These are phyloP conservation scores for Gaertneriomyces sp. DNA, from an alignment of 192 early-diverging fungal species.

Conservation along the genomic window DNA sequence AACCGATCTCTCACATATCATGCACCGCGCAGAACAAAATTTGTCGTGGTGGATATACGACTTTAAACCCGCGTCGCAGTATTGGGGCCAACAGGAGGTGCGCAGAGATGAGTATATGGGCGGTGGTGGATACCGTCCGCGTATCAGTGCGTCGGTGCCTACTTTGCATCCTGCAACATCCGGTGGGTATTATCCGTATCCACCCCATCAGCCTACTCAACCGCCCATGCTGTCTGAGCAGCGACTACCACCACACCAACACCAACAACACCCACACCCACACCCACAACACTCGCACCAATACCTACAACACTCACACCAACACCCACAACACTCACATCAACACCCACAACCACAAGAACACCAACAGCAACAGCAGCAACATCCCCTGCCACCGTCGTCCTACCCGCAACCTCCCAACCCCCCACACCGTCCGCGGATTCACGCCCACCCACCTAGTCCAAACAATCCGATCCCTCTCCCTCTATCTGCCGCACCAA, in stretches of 20 bases:
- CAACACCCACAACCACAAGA: neutral
- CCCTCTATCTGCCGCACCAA: too few species aligned
- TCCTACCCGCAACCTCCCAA: neutral
- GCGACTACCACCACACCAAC: neutral
- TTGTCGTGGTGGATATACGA: too few species aligned
- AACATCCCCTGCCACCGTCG: neutral
- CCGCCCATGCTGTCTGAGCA: neutral
- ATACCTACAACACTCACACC: neutral
- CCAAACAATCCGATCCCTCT: too few species aligned
- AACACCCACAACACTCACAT: neutral
- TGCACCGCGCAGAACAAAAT: too few species aligned
- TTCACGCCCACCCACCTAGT: too few species aligned
- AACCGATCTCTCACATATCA: too few species aligned
- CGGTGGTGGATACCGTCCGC: slow-evolving; percentile 9
- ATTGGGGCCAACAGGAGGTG: neutral
- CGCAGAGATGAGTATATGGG: neutral
- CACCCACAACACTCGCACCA: neutral
- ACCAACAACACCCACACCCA: neutral
- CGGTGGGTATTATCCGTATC: neutral
- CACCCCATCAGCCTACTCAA: neutral
- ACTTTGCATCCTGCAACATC: neutral
- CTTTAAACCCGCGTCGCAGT: neutral
- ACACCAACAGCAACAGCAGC: slow-evolving; percentile 2
- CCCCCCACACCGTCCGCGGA: too few species aligned
- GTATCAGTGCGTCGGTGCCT: neutral